A percentile compares a stretch with the other conserved stretches of the same genome.
These are phyloP conservation scores for Phlyctochytrium planicorne DNA, from an alignment of 192 early-diverging fungal genomes.

Conservation along the genomic window DNA sequence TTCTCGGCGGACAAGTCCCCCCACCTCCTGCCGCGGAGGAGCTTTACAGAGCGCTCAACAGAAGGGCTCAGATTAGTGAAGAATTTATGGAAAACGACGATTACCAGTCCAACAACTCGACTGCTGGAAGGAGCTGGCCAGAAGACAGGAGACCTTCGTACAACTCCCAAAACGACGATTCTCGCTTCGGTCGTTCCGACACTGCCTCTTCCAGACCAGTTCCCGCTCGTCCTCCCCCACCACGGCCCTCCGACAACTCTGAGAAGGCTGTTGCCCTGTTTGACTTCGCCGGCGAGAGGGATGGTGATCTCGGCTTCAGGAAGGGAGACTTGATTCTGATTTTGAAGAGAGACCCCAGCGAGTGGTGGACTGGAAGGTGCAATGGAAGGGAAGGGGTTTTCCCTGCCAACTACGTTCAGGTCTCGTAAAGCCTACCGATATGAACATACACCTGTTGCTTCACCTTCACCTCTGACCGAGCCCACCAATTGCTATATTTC, in stretches of 20 bases:
- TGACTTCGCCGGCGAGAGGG: conserved; percentile 61
- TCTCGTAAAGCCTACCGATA: too few relatives aligned
- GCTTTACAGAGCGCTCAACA: conserved; percentile 66
- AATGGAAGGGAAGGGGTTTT: conserved; percentile 64
- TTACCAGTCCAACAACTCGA: background rate
- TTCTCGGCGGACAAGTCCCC: conserved; percentile 74
- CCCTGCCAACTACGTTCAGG: conserved; percentile 52
- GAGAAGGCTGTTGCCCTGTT: conserved; percentile 55
- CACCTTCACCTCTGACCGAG: too few relatives aligned
- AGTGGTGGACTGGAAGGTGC: conserved; percentile 89
- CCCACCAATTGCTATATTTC: too few relatives aligned
- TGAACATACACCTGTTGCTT: too few relatives aligned
- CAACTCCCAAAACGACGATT: too few relatives aligned
- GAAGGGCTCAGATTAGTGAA: conserved; percentile 25
- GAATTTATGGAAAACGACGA: too few relatives aligned
- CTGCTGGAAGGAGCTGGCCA: background rate
- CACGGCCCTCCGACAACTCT: conserved; percentile 7
- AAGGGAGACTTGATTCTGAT: conserved; percentile 63
- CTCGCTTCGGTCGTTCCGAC: background rate
- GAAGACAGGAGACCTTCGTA: background rate
- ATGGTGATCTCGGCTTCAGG: conserved; percentile 56
- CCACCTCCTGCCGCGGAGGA: conserved; percentile 82
- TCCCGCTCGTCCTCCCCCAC: conserved; percentile 24
- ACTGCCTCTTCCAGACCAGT: background rate
- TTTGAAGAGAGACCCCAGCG: conserved; percentile 69